Evolutionary conservation across 148 eudicot species (phyloP), one percentile per base, ranked within the genome.

Genomic region (Chenopodium formosanum): DNA sequence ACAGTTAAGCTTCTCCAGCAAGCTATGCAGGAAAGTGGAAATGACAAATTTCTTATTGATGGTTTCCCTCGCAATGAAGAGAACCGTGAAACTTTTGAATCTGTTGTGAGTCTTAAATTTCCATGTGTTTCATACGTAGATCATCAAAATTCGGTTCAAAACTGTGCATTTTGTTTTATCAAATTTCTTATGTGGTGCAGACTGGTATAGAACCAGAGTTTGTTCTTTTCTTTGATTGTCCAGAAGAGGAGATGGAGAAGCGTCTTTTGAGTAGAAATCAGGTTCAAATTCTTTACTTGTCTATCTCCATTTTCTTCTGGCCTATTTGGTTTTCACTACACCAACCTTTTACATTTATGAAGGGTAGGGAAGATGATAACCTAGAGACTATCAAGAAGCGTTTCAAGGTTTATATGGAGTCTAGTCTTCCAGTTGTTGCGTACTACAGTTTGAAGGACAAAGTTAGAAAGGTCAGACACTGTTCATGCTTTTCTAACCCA

Each of bases 61-160:
- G 96, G 96, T 32, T 94, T 94, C 74, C 98, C 98, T 66, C 94
- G 94, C 64, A 91, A 94, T 82, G 92, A 90, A 73, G 96, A 94
- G 81, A 94, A 94, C 60, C 93, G 92, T 82, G 86, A 85, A 69
- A 88, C 91, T 69, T 92, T 91, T 85, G 98, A 92, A 84, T 78
- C 91, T 78, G 92, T 92, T 79, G 98, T 94, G 87, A 84, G 98
- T 89, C 76, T 77, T 65, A 64, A 31, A 0, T 62, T 68, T 69
- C 40, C 60, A 66, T 72, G 23, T 71, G 37, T 58, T 53, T 69
- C 22, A 20, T 40, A 40, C 16, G 6, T 27, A 64, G 74, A 34
- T 83, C 48, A 67, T 74, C 2, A 4, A 63, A 77, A 66, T 46
- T 78, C 74, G 60, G 50, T 60, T 58, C 62, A 40, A 74, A 37